These are phyloP conservation scores for Claviceps citrina DNA, from an alignment of 2,329 filamentous ascomycete species.

Conservation along the genomic window DNA sequence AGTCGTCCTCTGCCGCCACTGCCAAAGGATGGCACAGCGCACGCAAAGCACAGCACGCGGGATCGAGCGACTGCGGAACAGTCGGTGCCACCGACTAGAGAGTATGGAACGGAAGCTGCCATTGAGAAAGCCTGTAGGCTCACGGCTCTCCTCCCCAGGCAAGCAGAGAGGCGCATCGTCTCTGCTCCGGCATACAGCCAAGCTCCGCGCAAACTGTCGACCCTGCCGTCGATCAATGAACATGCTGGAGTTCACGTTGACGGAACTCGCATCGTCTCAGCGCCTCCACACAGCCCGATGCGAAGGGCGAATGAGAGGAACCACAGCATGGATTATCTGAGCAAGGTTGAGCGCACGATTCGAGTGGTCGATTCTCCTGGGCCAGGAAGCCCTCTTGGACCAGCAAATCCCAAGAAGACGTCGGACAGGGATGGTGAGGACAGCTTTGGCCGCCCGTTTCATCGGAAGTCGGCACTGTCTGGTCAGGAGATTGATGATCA, in stretches of 20 bases:
- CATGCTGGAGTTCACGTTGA: slow-evolving; percentile 17
- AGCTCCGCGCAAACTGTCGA: slow-evolving; percentile 21
- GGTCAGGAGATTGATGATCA: slow-evolving; percentile 9
- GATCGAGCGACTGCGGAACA: slow-evolving; percentile 11
- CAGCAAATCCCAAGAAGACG: slow-evolving; percentile 26
- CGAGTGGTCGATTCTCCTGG: slow-evolving; percentile 37
- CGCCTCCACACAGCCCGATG: slow-evolving; percentile 23
- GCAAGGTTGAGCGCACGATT: slow-evolving; percentile 35
- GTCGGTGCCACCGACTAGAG: slow-evolving; percentile 13
- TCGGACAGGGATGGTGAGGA: slow-evolving; percentile 22
- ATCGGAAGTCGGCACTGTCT: slow-evolving; percentile 9
- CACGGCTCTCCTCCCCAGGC: slow-evolving; percentile 17
- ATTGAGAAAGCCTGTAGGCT: slow-evolving; percentile 15
- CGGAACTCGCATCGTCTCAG: slow-evolving; percentile 31
- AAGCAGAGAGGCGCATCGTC: slow-evolving; percentile 29
- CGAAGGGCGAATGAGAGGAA: slow-evolving; percentile 18
- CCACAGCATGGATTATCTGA: slow-evolving; percentile 28
- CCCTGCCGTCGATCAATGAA: slow-evolving; percentile 36
- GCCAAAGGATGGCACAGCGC: slow-evolving; percentile 17
- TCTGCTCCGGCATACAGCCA: slow-evolving; percentile 36
- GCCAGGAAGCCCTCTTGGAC: slow-evolving; percentile 17
- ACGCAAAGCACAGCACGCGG: slow-evolving; percentile 9
- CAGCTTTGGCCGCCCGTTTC: slow-evolving; percentile 10
- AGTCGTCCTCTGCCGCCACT: slow-evolving; percentile 37
- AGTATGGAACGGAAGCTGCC: slow-evolving; percentile 9